Evolutionary conservation across 1,284 basidiomycete species (phyloP), one percentile per base, ranked within the genome.

Genomic region (Ustilago lituana): DNA sequence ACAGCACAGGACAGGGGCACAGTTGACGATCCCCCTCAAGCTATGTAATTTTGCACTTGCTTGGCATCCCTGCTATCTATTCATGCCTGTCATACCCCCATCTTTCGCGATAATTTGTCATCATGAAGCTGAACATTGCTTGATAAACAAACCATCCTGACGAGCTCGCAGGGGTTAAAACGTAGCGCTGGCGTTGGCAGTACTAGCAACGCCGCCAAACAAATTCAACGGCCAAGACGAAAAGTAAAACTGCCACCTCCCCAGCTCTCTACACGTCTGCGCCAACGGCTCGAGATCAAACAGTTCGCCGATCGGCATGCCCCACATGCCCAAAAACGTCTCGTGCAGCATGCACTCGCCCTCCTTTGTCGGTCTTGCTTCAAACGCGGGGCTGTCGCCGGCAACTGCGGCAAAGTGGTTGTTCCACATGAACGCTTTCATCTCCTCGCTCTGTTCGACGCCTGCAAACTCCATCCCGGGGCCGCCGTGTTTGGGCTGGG

Each of bases 341-440:
- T 77, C 75, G 51, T 77, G 76, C 4, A 78, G 49, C 45, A 59
- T 66, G 22, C 52, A 27, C 7, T 55, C 48, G 17, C 69, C 68
- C 1, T 43, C n/a, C n/a, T 45, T 61, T 0, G 56, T 52, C 2
- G 76, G 76, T 87, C 88, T 89, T 29, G 86, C 81, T 87, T 89
- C 89, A 45, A 91, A 82, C 3, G 88, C 83, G n/a, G 90, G 90
- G 69, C 88, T 87, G 82, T 91, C 89, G 23, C 88, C 89, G 3
- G 89, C 89, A 35, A 90, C 79, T 4, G 89, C 89, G 1, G 89
- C 88, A 77, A 91, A 90, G 77, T 91, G 89, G 74, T 90, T 89
- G 82, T 91, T 85, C 90, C 89, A 90, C 57, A 64, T 77, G 77
- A 52, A 70, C 23, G 57, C 66, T 47, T 54, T 54, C 44, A 82